These are phyloP conservation scores for Mikania micrantha DNA, from an alignment of 129 eudicot species.

Conservation along the genomic window DNA sequence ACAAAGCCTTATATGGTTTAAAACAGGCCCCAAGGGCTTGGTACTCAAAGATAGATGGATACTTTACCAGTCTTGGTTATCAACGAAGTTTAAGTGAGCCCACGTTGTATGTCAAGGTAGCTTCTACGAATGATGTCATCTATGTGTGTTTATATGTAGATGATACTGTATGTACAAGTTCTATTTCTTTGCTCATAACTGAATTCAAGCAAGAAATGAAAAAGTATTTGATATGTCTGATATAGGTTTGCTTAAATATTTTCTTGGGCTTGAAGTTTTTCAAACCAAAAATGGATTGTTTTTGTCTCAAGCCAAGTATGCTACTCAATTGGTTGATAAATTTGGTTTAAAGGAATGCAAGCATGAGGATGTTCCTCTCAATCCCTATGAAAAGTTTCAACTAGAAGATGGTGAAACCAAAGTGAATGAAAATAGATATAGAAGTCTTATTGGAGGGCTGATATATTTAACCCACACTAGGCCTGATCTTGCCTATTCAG, in stretches of 20 bases:
- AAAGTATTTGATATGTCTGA: not conserved
- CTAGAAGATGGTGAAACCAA: not conserved
- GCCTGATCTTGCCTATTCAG: not conserved
- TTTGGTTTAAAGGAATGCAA: not conserved
- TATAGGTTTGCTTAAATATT: not conserved
- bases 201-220: not conserved
- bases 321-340: not conserved
- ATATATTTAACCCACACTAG: not conserved
- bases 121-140: not conserved
- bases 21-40: no score
- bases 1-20: no score
- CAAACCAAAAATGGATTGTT: not conserved
- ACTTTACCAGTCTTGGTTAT: no score
- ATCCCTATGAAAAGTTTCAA: no score
- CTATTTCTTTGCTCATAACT: not conserved
- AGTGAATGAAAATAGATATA: not conserved
- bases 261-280: not conserved
- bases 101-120: not conserved
- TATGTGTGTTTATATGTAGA: not conserved
- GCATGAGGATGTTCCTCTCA: no score
- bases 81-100: not conserved
- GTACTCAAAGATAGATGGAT: no score
- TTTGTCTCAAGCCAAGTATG: not conserved
- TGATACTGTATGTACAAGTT: not conserved
- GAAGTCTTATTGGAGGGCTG: not conserved